Base-by-base conservation (phyloP, 2,329 filamentous ascomycete species). In the Talaromyces sp. region DNA sequence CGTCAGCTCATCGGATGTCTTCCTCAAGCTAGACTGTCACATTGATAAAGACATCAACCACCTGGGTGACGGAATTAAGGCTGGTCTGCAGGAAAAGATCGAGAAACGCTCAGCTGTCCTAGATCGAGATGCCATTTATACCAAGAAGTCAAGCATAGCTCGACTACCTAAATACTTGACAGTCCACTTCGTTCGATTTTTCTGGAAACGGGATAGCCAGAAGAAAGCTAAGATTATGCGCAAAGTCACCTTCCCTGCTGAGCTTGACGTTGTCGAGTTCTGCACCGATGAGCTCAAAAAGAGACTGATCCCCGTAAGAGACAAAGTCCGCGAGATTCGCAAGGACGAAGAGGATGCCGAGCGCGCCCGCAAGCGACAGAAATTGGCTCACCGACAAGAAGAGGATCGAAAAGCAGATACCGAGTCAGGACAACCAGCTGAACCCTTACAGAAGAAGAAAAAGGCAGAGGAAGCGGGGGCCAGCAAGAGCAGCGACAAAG, bases 161-260 rank as follows among this genome's bases (percentile, higher is more conserved):
- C 89, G 94, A 22, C 83, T 97, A 58, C 95, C 95, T 19, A 96
- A 97, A 78, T 97, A 99, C 76, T 85, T 99, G 52, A 95, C 95
- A 0, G 92, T 99, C 3, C 95, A 99, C 79, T 97, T 99, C 76
- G 91, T 99, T 64, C 92, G 95, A 69, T 99, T 99, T 82, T 97
- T 94, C 82, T 99, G 95, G 95, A 94, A 96, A 75, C 88, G 90
- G 56, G 92, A 96, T 70, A 93, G 92, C 3, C 90, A 96, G 79
- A 98, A 98, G 83, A 99, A 99, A 84, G 93, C 94, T 70, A 99
- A 99, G 85, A 99, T 99, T 72, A 94, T 99, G 91, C 91, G 93
- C 76, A 99, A 98, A 81, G 95, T 99, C 65, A 94, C 92, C 0
- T 99, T 99, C 76, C 94, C 94, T 7, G 89, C 91, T 60, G 95